A percentile compares a stretch with the other conserved stretches of the same genome.
phyloP scores from a whole-genome alignment of 2,329 filamentous ascomycete species.

The Sphaerulina vaccinii region DNA sequence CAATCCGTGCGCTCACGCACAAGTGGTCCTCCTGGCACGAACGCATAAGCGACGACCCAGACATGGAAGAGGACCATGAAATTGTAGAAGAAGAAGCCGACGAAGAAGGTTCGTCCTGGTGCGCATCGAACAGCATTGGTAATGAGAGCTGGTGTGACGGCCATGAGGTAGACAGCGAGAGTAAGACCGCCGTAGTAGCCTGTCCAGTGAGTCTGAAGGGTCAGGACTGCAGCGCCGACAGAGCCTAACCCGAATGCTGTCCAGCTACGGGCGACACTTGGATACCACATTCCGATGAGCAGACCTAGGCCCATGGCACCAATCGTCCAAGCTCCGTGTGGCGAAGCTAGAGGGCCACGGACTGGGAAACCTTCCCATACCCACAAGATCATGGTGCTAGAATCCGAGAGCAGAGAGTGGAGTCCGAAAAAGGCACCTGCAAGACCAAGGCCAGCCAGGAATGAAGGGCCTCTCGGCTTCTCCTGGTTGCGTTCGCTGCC shows the following conservation, averaged over 20 bases:
- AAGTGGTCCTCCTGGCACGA: conserved; percentile 89
- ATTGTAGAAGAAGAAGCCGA: conserved; percentile 90
- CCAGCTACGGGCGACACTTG: conserved; percentile 73
- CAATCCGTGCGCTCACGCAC: conserved; percentile 94
- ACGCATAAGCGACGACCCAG: conserved; percentile 97
- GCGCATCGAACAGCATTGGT: conserved; percentile 71
- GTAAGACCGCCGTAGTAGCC: conserved; percentile 83
- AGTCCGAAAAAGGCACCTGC: conserved; percentile 83
- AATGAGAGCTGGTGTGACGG: conserved; percentile 72
- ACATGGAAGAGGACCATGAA: conserved; percentile 95
- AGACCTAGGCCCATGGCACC: conserved; percentile 83
- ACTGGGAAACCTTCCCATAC: conserved; percentile 96
- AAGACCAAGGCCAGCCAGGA: conserved; percentile 73
- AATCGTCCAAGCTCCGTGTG: conserved; percentile 86
- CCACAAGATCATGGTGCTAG: conserved; percentile 98
- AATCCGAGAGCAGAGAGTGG: conserved; percentile 91
- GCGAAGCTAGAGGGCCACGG: conserved; percentile 79
- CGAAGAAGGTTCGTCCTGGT: conserved; percentile 77
- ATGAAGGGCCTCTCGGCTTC: conserved; percentile 64
- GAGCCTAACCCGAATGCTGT: conserved; percentile 74
- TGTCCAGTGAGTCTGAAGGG: conserved; percentile 75
- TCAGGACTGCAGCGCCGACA: conserved; percentile 74
- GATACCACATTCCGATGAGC: conserved; percentile 70
- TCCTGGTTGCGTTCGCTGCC: conserved; percentile 49
- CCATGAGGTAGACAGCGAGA: conserved; percentile 77